These are phyloP conservation scores for Citrus sp. DNA, from an alignment of 345 rosid genomes.

Conservation along the genomic window DNA sequence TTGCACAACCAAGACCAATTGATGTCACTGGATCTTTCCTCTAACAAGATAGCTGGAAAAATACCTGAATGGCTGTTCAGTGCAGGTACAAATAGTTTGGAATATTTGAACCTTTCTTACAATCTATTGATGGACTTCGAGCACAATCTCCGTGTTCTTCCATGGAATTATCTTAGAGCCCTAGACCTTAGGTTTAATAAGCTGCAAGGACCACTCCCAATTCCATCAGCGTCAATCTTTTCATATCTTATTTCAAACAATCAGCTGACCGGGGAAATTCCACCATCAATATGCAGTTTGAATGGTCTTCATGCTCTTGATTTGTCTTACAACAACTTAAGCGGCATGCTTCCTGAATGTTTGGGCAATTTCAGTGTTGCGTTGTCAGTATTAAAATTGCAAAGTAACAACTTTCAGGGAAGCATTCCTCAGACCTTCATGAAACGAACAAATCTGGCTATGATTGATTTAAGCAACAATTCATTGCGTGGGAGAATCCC, in stretches of 20 bases:
- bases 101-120: neutral
- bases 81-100: neutral
- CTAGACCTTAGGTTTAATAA: neutral
- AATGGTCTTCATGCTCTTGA: neutral
- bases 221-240: neutral
- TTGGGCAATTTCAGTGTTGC: too few relatives aligned
- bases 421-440: neutral
- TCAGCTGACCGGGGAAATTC: constrained; percentile 8
- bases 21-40: neutral
- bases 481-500: constrained; percentile 7
- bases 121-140: neutral
- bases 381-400: neutral
- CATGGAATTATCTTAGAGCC: neutral
- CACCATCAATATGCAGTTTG: constrained; percentile 12
- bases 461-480: constrained; percentile 16
- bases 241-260: constrained; percentile 10
- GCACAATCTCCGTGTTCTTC: neutral
- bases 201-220: neutral
- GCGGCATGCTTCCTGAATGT: too few relatives aligned
- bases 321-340: too few relatives aligned
- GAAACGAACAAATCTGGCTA: neutral
- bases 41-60: neutral
- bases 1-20: neutral
- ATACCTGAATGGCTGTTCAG: neutral
- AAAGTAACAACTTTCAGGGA: constrained; percentile 14